Percentiles rank a stretch among this genome's conserved stretches.
These are phyloP conservation scores for Monilinia polystroma DNA, from an alignment of 2,329 filamentous ascomycete genomes.

Conservation along the genomic window DNA sequence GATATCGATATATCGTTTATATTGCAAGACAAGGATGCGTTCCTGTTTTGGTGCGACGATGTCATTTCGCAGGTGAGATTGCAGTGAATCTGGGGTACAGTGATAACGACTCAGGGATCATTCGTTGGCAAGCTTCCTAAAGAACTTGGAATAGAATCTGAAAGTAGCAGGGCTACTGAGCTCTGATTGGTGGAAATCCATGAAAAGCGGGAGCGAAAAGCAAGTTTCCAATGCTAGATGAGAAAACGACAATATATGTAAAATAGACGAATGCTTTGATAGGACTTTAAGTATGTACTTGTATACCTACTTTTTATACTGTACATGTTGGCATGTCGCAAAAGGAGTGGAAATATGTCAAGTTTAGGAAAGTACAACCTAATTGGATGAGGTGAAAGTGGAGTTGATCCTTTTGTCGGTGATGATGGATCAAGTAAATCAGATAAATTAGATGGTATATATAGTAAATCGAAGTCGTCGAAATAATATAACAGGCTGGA, in stretches of 20 bases:
- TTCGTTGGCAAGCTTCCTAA: conserved; percentile 2
- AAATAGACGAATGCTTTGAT: background rate
- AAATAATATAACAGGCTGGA: too few relatives aligned
- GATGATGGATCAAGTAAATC: too few relatives aligned
- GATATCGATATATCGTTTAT: background rate
- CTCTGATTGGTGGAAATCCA: conserved; percentile 13
- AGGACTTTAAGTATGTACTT: background rate
- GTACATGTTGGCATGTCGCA: too few relatives aligned
- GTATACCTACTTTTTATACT: too few relatives aligned
- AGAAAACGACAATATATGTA: background rate
- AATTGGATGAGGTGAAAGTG: too few relatives aligned
- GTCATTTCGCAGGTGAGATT: conserved; percentile 28
- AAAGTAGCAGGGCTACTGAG: background rate
- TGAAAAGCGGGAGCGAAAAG: background rate
- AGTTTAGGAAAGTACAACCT: too few relatives aligned
- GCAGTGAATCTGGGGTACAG: background rate
- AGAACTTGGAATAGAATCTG: conserved; percentile 11
- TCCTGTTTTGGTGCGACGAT: conserved; percentile 24
- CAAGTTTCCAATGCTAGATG: background rate
- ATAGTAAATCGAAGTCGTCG: too few relatives aligned
- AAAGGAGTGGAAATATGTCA: too few relatives aligned
- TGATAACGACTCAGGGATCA: background rate
- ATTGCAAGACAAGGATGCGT: conserved; percentile 7
- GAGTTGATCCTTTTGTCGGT: too few relatives aligned
- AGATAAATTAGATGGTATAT: too few relatives aligned